Conservation (phyloP, 768 basidiomycete genomes). For the Cyathus striatus region DNA sequence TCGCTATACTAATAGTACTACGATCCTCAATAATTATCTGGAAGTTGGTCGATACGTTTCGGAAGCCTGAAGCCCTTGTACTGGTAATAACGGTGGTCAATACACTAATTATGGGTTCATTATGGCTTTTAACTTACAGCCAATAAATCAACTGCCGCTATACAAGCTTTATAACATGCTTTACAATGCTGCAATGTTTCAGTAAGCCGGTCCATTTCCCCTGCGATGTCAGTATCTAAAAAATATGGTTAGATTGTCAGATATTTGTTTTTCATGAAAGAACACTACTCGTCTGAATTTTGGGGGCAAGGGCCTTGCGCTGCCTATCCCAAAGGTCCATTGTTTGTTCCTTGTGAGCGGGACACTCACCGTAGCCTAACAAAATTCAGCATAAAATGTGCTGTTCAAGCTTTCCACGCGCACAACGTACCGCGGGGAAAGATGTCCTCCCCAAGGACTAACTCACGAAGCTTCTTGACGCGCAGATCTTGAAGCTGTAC, state of each 20-base stretch:
- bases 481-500: conserved; percentile 55
- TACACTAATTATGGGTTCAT: no score
- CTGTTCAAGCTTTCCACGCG: neutral
- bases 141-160: conserved; percentile 66
- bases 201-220: conserved; percentile 55
- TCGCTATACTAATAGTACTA: conserved; percentile 4
- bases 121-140: conserved; percentile 42
- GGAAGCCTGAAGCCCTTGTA: conserved; percentile 61
- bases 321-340: conserved; percentile 45
- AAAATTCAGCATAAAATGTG: neutral
- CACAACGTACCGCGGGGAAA: conserved; percentile 56
- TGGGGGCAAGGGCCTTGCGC: conserved; percentile 36
- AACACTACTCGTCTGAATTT: conserved; percentile 48
- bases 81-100: conserved; percentile 22
- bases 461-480: conserved; percentile 43
- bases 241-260: no score
- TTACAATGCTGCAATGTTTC: conserved; percentile 44
- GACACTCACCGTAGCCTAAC: conserved; percentile 55
- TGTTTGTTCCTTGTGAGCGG: conserved; percentile 42
- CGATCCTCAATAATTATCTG: conserved; percentile 9
- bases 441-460: conserved; percentile 54
- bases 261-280: no score
- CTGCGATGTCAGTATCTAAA: conserved; percentile 60
- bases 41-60: conserved; percentile 44
- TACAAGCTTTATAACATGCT: conserved; percentile 54